Percentiles rank a stretch among this genome's conserved stretches.
Conservation (phyloP, 306 rosid genomes). For the Clitoria ternatea region DNA sequence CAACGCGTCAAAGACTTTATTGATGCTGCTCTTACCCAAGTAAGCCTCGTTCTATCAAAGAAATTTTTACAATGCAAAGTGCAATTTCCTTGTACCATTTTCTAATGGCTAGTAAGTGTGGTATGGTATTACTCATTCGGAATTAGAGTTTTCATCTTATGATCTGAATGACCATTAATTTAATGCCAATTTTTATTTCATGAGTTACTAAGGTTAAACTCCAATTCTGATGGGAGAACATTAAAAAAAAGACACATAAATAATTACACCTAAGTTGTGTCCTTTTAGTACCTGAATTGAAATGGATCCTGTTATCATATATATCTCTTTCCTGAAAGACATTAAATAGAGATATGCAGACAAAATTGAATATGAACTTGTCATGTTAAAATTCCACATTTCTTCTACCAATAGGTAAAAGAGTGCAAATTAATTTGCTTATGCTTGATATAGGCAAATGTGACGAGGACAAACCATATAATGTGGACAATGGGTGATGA, state of each 20-base stretch:
- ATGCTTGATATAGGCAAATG: conserved; percentile 55
- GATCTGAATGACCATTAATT: too few species aligned
- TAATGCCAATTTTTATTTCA: too few species aligned
- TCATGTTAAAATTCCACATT: background rate
- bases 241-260: too few species aligned
- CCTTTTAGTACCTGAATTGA: too few species aligned
- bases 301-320: too few species aligned
- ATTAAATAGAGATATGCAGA: background rate
- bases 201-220: too few species aligned
- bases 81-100: background rate
- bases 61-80: background rate
- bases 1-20: conserved; percentile 66
- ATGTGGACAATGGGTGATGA: conserved; percentile 99
- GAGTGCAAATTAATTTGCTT: conserved; percentile 9
- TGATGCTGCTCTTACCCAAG: conserved; percentile 51
- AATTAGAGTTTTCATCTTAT: too few species aligned
- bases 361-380: background rate
- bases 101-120: background rate
- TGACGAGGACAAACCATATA: conserved; percentile 79
- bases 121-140: too few species aligned
- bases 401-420: background rate
- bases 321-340: too few species aligned
- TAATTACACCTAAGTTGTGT: too few species aligned
- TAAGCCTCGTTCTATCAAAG: conserved; percentile 24
- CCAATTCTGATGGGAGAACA: too few species aligned